Percentiles rank a stretch among this genome's conserved stretches.
Evolutionary conservation across 768 basidiomycete genomes (phyloP).

Genomic region (Russula ochroleuca): DNA sequence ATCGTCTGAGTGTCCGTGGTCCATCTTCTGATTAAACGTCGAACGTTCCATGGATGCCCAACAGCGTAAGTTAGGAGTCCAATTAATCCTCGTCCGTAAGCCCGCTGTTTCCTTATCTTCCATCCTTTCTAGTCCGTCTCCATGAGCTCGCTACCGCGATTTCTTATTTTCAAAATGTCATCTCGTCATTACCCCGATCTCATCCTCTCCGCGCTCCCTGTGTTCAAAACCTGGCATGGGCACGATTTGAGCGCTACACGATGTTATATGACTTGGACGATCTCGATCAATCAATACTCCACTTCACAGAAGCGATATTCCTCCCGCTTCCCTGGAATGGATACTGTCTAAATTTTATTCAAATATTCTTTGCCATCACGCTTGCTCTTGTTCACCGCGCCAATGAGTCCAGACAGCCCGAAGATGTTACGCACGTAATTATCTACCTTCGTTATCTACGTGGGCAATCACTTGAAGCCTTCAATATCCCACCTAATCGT

Average conservation of each 20-base stretch:
- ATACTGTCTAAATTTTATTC: not conserved
- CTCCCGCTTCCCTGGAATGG: not conserved
- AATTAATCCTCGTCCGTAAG: too few species aligned
- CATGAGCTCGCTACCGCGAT: not conserved
- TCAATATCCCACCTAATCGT: not conserved
- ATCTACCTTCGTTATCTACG: not conserved
- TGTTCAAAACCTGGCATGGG: not conserved
- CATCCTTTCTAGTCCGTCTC: not conserved
- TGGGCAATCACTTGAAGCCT: not conserved
- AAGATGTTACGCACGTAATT: not conserved
- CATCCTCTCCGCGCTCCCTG: not conserved
- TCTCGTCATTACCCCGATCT: not conserved
- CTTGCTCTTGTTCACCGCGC: not conserved
- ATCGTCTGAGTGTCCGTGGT: too few species aligned
- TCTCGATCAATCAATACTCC: constrained; percentile 1
- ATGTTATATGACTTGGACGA: not conserved
- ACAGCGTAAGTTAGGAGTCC: too few species aligned
- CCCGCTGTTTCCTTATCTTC: too few species aligned
- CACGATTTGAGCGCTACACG: not conserved
- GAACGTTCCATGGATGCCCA: too few species aligned
- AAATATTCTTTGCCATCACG: not conserved
- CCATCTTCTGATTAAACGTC: too few species aligned
- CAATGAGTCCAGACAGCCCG: not conserved
- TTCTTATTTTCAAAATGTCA: not conserved
- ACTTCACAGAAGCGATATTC: not conserved